Percentiles rank a stretch among this genome's conserved stretches.
Conservation (phyloP, 2,329 filamentous ascomycete genomes). For the Thermothelomyces thermophilus region DNA sequence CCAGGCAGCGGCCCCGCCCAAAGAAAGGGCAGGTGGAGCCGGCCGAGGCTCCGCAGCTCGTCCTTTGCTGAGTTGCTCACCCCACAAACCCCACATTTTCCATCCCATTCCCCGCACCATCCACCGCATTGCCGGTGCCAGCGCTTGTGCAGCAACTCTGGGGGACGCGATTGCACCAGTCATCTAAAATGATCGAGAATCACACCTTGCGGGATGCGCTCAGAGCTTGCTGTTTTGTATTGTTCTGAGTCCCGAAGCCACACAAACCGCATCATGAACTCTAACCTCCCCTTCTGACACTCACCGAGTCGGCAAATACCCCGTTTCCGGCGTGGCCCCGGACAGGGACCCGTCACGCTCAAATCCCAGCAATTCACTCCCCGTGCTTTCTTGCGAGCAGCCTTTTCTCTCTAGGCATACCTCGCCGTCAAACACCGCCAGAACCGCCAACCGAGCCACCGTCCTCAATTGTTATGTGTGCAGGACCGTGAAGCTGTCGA, state of each 20-base stretch:
- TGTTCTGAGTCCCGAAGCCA: background rate
- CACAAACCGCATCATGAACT: background rate
- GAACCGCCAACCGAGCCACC: background rate
- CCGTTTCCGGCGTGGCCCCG: background rate
- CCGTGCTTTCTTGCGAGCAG: background rate
- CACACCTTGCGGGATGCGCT: background rate
- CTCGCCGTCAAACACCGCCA: background rate
- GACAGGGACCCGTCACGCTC: background rate
- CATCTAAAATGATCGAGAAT: background rate
- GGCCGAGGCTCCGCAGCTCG: background rate
- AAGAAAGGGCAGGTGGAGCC: background rate
- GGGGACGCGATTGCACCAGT: background rate
- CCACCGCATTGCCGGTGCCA: background rate
- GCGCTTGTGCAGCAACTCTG: background rate
- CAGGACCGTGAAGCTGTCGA: conserved; percentile 1
- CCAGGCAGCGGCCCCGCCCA: background rate
- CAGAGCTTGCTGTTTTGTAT: background rate
- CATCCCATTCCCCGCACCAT: conserved; percentile 4
- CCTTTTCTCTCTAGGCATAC: background rate
- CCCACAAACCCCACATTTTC: conserved; percentile 5
- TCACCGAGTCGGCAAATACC: background rate
- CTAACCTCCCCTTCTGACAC: background rate
- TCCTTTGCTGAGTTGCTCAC: background rate
- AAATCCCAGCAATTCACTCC: conserved; percentile 1
- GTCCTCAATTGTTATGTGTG: background rate